phyloP scores from a whole-genome alignment of 768 basidiomycete species.

The Daedaleopsis sinensis region DNA sequence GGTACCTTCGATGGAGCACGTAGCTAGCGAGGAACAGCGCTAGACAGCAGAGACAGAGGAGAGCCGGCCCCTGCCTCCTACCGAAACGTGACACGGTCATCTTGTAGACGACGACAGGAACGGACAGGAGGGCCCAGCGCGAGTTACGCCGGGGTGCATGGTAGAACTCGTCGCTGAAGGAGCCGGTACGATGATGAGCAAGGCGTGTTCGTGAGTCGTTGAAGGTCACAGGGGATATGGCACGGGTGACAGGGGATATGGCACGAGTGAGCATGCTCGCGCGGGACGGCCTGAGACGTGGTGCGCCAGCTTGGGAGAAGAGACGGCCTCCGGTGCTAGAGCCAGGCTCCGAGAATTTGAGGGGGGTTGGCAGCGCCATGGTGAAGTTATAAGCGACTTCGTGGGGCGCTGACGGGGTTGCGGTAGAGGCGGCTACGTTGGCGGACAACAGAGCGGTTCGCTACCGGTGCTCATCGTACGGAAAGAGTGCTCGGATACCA shows the following conservation, averaged over 20 bases:
- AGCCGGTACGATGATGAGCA: slow-evolving; percentile 55
- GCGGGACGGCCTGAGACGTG: slow-evolving; percentile 13
- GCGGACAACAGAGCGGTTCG: no score
- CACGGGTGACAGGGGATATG: background rate
- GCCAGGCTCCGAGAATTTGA: background rate
- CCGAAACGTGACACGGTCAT: slow-evolving; percentile 59
- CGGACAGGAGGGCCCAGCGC: slow-evolving; percentile 55
- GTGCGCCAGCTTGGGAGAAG: slow-evolving; percentile 1
- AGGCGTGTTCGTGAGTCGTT: slow-evolving; percentile 11
- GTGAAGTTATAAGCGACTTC: no score
- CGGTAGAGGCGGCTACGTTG: no score
- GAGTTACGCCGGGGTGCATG: slow-evolving; percentile 51
- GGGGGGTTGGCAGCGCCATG: slow-evolving; percentile 2
- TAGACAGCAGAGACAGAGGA: slow-evolving; percentile 52
- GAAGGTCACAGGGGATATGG: slow-evolving; percentile 1
- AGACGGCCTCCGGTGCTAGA: background rate
- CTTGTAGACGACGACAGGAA: slow-evolving; percentile 60
- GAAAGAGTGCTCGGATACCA: no score
- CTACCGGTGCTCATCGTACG: no score
- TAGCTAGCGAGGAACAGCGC: slow-evolving; percentile 53
- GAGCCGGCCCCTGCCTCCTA: slow-evolving; percentile 55
- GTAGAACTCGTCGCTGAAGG: slow-evolving; percentile 30
- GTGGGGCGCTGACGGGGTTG: no score
- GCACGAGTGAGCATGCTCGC: background rate
- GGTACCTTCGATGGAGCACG: slow-evolving; percentile 62